A percentile compares a stretch with the other conserved stretches of the same genome.
phyloP scores from a whole-genome alignment of 2,329 filamentous ascomycete genomes.

The Drechslerella dactyloides region DNA sequence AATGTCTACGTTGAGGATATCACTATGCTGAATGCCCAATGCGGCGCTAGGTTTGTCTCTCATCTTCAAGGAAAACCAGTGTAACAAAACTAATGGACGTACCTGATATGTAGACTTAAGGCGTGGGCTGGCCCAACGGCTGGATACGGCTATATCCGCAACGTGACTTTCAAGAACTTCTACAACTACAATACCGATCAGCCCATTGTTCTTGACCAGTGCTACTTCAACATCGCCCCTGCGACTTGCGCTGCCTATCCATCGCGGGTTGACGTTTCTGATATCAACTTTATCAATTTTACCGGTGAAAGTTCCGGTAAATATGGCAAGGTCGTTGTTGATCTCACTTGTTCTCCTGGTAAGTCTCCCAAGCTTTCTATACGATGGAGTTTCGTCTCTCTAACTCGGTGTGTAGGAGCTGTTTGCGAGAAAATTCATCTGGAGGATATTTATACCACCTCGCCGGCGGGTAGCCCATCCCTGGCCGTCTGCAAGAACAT shows the following conservation, averaged over 20 bases:
- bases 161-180: constrained; percentile 69
- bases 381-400: not conserved
- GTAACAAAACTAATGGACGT: constrained; percentile 54
- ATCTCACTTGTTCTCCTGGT: constrained; percentile 65
- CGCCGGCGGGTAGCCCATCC: constrained; percentile 60
- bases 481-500: constrained; percentile 57
- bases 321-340: constrained; percentile 64
- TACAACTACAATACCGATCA: constrained; percentile 67
- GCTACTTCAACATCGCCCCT: constrained; percentile 67
- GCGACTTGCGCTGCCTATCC: constrained; percentile 64
- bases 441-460: constrained; percentile 64
- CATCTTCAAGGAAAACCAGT: not conserved
- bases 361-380: not conserved
- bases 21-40: constrained; percentile 63
- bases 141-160: constrained; percentile 68
- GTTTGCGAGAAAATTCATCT: constrained; percentile 66
- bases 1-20: constrained; percentile 68
- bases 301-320: constrained; percentile 66
- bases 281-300: constrained; percentile 67
- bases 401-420: constrained; percentile 55
- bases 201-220: constrained; percentile 67
- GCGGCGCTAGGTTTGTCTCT: constrained; percentile 54
- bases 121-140: constrained; percentile 66
- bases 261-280: constrained; percentile 66
- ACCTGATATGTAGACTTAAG: constrained; percentile 63